Percentiles rank a stretch among this genome's conserved stretches.
Conservation (phyloP, 208 protist species). For the Wallacemonas sp. region DNA sequence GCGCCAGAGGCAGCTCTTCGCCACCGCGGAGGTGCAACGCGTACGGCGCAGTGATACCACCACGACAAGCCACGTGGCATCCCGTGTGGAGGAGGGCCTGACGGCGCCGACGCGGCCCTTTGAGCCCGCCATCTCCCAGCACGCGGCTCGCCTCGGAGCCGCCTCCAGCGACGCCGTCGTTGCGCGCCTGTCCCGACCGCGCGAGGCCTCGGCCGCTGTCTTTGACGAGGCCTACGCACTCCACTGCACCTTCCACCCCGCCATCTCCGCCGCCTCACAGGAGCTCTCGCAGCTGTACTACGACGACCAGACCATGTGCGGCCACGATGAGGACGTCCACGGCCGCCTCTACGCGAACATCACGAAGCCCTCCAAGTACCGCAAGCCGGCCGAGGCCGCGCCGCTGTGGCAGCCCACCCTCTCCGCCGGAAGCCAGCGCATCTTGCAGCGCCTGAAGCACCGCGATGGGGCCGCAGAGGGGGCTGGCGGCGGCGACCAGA, state of each 20-base stretch:
- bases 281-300: constrained; percentile 51
- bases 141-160: constrained; percentile 34
- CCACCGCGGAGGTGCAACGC: constrained; percentile 22
- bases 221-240: constrained; percentile 40
- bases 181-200: constrained; percentile 52
- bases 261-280: constrained; percentile 39
- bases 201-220: background rate
- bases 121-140: constrained; percentile 44
- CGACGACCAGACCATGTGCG: constrained; percentile 14
- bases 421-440: constrained; percentile 28
- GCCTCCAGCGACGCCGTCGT: constrained; percentile 22
- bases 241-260: constrained; percentile 62
- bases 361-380: constrained; percentile 27
- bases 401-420: constrained; percentile 20
- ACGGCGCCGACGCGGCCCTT: constrained; percentile 21
- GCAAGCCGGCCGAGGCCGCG: constrained; percentile 16
- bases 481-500: too few relatives aligned
- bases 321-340: constrained; percentile 24
- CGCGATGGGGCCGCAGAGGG: constrained; percentile 33
- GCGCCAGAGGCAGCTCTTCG: constrained; percentile 57
- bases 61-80: background rate
- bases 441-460: constrained; percentile 17
- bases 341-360: constrained; percentile 60
- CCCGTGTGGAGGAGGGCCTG: background rate
- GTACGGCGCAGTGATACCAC: background rate